Evolutionary conservation across 805 yeast genomes (phyloP).

Genomic region (Metschnikowia arizonensis): DNA sequence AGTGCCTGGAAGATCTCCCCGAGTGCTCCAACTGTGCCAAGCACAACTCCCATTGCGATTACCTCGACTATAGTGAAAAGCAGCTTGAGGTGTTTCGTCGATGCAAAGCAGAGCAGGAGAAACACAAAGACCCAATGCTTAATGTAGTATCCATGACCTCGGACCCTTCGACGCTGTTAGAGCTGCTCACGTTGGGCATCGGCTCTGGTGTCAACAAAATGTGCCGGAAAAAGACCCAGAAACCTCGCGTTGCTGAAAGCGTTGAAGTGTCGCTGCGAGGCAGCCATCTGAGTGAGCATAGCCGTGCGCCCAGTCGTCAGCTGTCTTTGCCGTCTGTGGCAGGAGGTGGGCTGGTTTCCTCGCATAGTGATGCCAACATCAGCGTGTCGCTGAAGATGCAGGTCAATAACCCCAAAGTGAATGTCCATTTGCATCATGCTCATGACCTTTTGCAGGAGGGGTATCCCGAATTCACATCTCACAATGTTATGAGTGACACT

Average conservation of each 20-base stretch:
- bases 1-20: constrained; percentile 35
- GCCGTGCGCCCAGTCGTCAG: background rate
- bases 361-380: background rate
- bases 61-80: constrained; percentile 31
- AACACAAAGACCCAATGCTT: background rate
- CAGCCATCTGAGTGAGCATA: background rate
- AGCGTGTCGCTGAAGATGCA: background rate
- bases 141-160: background rate
- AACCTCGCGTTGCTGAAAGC: background rate
- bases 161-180: background rate
- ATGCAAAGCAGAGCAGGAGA: constrained; percentile 14
- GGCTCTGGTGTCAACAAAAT: background rate
- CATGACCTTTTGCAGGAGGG: background rate
- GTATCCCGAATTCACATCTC: background rate
- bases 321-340: background rate
- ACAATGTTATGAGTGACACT: background rate
- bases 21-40: constrained; percentile 38
- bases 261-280: background rate
- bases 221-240: background rate
- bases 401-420: background rate
- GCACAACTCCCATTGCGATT: constrained; percentile 38
- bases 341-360: background rate
- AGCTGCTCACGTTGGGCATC: constrained; percentile 3
- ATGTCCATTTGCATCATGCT: background rate
- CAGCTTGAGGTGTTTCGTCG: constrained; percentile 27